These are phyloP conservation scores for Torulaspora globosa DNA, from an alignment of 1,139 yeast species.

Conservation along the genomic window DNA sequence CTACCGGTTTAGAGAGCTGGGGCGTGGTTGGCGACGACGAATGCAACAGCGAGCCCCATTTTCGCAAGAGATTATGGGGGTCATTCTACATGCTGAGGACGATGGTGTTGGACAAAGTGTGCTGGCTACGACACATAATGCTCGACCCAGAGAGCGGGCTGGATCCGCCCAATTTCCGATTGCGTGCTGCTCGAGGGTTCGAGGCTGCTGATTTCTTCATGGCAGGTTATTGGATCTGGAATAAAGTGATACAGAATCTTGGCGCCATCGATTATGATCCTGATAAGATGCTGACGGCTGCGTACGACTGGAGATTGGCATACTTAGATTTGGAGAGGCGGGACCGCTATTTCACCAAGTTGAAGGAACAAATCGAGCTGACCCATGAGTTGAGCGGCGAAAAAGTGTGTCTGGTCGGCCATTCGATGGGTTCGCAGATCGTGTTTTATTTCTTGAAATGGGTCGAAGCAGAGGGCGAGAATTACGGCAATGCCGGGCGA, in stretches of 20 bases:
- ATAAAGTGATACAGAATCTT: constrained; percentile 82
- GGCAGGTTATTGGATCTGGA: constrained; percentile 99
- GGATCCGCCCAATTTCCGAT: constrained; percentile 76
- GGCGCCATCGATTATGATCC: constrained; percentile 95
- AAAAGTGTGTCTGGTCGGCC: constrained; percentile 78
- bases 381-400: constrained; percentile 51
- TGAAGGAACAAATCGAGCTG: constrained; percentile 69
- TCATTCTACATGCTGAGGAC: constrained; percentile 91
- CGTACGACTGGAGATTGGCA: constrained; percentile 94
- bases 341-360: constrained; percentile 75
- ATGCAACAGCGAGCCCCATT: constrained; percentile 80
- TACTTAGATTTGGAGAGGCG: constrained; percentile 82
- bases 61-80: constrained; percentile 93
- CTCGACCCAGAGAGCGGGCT: constrained; percentile 86
- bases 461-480: constrained; percentile 83
- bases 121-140: constrained; percentile 91
- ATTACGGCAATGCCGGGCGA: constrained; percentile 83
- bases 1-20: constrained; percentile 96
- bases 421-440: constrained; percentile 95
- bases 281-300: constrained; percentile 81
- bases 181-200: constrained; percentile 93
- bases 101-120: constrained; percentile 84
- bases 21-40: constrained; percentile 66
- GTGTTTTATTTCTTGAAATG: constrained; percentile 85
- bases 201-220: constrained; percentile 96